Conservation (phyloP, 495 filamentous ascomycete genomes). For the Aspergillus saccharolyticus region DNA sequence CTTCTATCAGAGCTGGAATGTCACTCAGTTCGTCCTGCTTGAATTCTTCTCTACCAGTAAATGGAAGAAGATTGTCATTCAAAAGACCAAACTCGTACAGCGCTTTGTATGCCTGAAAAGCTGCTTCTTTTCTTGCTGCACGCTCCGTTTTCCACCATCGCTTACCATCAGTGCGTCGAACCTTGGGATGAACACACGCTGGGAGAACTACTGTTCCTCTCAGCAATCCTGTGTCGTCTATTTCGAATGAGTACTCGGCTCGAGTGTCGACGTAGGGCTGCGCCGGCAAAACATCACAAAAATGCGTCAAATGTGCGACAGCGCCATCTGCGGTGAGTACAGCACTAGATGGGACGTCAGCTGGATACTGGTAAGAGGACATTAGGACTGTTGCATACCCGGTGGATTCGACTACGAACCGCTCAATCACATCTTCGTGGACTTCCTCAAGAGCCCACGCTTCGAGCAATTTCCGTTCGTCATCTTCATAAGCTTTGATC, state of each 20-base stretch:
- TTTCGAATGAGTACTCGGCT: conserved; percentile 45
- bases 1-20: conserved; percentile 37
- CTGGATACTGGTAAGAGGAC: not conserved
- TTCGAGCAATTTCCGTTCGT: conserved; percentile 49
- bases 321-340: conserved; percentile 68
- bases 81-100: conserved; percentile 68
- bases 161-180: conserved; percentile 52
- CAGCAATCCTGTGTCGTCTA: conserved; percentile 13
- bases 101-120: conserved; percentile 72
- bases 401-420: conserved; percentile 49
- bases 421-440: conserved; percentile 39
- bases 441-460: conserved; percentile 45
- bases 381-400: conserved; percentile 33
- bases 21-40: conserved; percentile 4
- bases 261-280: conserved; percentile 50
- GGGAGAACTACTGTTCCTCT: conserved; percentile 60
- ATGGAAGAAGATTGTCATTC: conserved; percentile 74
- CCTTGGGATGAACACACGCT: conserved; percentile 55
- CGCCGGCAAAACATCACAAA: conserved; percentile 60
- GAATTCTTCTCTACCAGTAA: conserved; percentile 25
- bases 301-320: conserved; percentile 72
- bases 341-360: conserved; percentile 49
- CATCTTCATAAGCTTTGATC: conserved; percentile 68
- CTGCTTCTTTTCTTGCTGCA: conserved; percentile 74
- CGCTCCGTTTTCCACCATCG: conserved; percentile 64